phyloP scores from a whole-genome alignment of 805 yeast genomes.

The Candida lessepsii region DNA sequence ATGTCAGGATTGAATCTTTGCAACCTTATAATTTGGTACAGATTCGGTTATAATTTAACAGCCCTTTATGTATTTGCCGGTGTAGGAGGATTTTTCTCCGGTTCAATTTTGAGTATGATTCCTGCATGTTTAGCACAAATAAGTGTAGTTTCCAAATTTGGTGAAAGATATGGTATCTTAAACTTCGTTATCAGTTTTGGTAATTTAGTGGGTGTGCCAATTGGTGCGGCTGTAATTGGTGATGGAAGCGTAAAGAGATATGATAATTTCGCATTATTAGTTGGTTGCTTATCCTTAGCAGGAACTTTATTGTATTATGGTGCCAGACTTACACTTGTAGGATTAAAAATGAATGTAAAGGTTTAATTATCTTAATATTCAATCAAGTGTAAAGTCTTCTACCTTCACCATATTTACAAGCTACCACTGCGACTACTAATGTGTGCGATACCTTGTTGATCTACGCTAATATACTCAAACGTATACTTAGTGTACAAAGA shows the following conservation, averaged over 20 bases:
- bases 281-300: constrained; percentile 25
- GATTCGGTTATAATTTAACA: constrained; percentile 26
- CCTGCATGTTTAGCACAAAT: constrained; percentile 60
- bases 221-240: constrained; percentile 30
- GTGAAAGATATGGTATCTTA: constrained; percentile 35
- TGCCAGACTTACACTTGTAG: constrained; percentile 23
- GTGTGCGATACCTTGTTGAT: no score
- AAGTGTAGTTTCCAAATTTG: constrained; percentile 40
- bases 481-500: no score
- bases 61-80: constrained; percentile 33
- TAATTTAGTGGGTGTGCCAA: constrained; percentile 29
- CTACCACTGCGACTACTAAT: no score
- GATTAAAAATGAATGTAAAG: constrained; percentile 21
- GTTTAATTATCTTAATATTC: no score
- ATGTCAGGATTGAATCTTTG: constrained; percentile 22
- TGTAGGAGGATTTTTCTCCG: constrained; percentile 34
- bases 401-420: no score
- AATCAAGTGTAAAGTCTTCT: no score
- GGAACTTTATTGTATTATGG: constrained; percentile 30
- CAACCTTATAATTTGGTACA: constrained; percentile 32
- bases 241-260: constrained; percentile 26
- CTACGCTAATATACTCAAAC: no score
- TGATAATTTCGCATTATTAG: constrained; percentile 30
- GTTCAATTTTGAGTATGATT: constrained; percentile 33
- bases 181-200: constrained; percentile 28